Percentiles rank a stretch among this genome's conserved stretches.
Conservation (phyloP, 441 rosid genomes). For the Gossypium lobatum region DNA sequence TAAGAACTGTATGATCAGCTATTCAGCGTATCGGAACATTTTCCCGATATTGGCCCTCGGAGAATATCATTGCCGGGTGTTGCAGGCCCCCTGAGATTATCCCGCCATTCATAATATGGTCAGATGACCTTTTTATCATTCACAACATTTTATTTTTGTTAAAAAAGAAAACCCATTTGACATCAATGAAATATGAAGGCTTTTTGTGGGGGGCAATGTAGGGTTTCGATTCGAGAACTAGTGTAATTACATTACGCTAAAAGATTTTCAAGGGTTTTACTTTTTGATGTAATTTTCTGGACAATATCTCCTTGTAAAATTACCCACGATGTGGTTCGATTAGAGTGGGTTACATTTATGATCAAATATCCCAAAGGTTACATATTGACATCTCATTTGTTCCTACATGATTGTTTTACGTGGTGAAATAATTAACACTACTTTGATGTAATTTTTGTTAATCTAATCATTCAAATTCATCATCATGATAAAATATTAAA, state of each 20-base stretch:
- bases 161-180: neutral
- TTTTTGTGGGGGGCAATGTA: neutral
- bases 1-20: conserved; percentile 44
- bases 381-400: too few species aligned
- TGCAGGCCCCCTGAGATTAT: neutral
- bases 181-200: neutral
- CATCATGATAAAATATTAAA: too few species aligned
- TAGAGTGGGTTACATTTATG: too few species aligned
- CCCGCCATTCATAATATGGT: neutral
- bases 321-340: too few species aligned
- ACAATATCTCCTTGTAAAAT: too few species aligned
- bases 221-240: neutral
- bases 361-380: too few species aligned
- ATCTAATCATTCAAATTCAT: too few species aligned
- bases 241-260: neutral
- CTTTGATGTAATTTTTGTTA: too few species aligned
- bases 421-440: too few species aligned
- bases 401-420: too few species aligned
- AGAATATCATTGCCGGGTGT: conserved; percentile 26
- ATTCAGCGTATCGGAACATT: conserved; percentile 39
- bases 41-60: conserved; percentile 56
- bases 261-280: too few species aligned
- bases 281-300: too few species aligned
- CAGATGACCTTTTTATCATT: neutral
- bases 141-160: neutral